These are phyloP conservation scores for Solanum rostratum DNA, from an alignment of 257 asterid genomes.

Conservation along the genomic window DNA sequence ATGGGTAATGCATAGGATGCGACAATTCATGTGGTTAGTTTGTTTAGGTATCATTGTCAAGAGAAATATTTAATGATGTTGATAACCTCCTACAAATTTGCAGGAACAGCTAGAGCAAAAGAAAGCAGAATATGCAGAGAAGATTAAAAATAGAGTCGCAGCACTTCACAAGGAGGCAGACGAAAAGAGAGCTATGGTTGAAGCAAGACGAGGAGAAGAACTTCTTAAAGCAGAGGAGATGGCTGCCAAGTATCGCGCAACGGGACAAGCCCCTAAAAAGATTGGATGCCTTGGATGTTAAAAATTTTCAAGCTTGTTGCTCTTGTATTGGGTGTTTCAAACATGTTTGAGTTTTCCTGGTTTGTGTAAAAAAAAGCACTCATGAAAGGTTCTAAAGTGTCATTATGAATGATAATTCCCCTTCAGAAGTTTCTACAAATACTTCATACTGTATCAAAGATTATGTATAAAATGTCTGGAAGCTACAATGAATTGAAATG, in stretches of 20 bases:
- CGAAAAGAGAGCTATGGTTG: conserved; percentile 58
- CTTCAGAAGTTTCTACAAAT: neutral
- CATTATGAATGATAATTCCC: neutral
- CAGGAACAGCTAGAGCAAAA: conserved; percentile 61
- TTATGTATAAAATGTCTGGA: neutral
- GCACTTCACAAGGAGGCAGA: conserved; percentile 62
- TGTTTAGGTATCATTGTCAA: neutral
- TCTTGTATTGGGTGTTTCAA: conserved; percentile 1
- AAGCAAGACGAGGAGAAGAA: conserved; percentile 52
- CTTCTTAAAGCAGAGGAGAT: conserved; percentile 52
- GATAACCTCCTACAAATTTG: neutral
- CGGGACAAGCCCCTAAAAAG: conserved; percentile 41
- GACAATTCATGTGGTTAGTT: neutral
- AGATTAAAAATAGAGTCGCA: conserved; percentile 55
- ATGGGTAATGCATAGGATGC: neutral
- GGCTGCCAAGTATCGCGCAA: conserved; percentile 65
- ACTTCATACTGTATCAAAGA: neutral
- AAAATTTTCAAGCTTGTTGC: neutral
- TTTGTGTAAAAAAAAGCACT: neutral
- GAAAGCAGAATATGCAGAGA: conserved; percentile 64
- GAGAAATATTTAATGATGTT: neutral
- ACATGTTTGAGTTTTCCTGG: neutral
- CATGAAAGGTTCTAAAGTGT: neutral
- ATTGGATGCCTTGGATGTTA: conserved; percentile 52
- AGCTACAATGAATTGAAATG: neutral